Evolutionary conservation across 192 early-diverging fungal genomes (phyloP).

Genomic region (Gigaspora rosea): DNA sequence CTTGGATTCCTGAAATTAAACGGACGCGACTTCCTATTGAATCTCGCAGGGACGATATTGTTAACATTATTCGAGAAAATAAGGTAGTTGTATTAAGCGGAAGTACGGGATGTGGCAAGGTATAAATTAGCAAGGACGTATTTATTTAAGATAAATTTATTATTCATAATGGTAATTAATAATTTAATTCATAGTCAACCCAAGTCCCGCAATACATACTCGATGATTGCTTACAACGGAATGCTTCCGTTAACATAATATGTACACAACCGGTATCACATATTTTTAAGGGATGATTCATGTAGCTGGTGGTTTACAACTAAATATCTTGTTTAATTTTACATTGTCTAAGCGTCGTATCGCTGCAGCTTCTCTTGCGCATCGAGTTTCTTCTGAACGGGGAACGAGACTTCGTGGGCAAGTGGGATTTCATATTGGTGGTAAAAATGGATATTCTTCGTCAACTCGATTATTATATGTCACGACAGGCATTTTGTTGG

Average conservation of each 20-base stretch:
- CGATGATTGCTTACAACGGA: constrained; percentile 29
- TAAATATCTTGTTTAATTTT: neutral
- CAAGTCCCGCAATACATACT: constrained; percentile 40
- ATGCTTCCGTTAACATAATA: constrained; percentile 32
- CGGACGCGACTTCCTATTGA: constrained; percentile 32
- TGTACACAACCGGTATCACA: constrained; percentile 37
- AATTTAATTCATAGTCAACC: constrained; percentile 19
- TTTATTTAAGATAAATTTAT: neutral
- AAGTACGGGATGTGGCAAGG: constrained; percentile 40
- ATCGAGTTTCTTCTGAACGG: constrained; percentile 35
- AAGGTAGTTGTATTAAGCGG: constrained; percentile 35
- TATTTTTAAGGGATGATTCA: too few species aligned
- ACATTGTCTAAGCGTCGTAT: constrained; percentile 29
- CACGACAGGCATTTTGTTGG: constrained; percentile 37
- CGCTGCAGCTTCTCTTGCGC: constrained; percentile 37
- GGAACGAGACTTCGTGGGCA: constrained; percentile 18
- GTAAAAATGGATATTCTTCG: constrained; percentile 20
- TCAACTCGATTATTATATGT: constrained; percentile 33
- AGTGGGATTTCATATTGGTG: constrained; percentile 39
- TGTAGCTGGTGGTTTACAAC: neutral
- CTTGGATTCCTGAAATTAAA: constrained; percentile 22
- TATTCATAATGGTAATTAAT: neutral
- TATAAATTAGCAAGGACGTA: neutral
- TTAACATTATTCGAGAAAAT: constrained; percentile 31
- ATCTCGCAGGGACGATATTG: constrained; percentile 21